Base-by-base conservation (phyloP, 2,329 filamentous ascomycete species). In the Aspergillus cejpii region DNA sequence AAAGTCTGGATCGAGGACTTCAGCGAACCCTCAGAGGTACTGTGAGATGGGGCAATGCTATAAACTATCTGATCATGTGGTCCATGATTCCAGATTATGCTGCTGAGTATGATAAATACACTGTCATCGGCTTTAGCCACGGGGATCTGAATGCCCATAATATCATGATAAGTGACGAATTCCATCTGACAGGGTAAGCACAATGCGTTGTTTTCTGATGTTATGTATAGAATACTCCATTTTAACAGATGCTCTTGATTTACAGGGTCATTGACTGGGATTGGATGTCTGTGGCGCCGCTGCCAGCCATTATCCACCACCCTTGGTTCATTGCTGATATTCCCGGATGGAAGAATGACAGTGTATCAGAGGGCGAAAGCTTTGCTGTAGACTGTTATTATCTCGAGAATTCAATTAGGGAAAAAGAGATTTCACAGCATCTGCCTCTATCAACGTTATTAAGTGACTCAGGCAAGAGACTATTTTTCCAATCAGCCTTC, bases 1-100 rank as follows among this genome's bases (percentile, higher is more conserved):
- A 46, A 14, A 50, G 43, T 10, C 29, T 54, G 2, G 49, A 54
- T 29, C 41, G 47, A 39, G 46, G 43, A 21, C 44, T 55, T 23
- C 43, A 43, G 1, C 41, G 50, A 34, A 53, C 44, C 11, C 39
- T 55, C 2, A 44, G 8, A 12, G 52, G 50, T 2, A 51, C 43
- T 33, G 45, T 48, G 34, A 41, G 37, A 41, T 51, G 48, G 48
- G 47, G 45, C 1, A 27, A 51, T 46, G 28, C 50, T 19, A 36
- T 53, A 21, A 23, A 53, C 24, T 53, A 53, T 39, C 44, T 53
- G 14, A 50, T 55, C n/a, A 55, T 53, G 45, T 45, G 46, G 15
- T 53, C 52, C 19, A 52, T 55, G 49, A 47, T 55, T 23, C 39
- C 45, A 14, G 6, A 45, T 6, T 50, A 53, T 39, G 36, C 51